Conservation (phyloP, 345 rosid species). For the Eucalyptus rudis region DNA sequence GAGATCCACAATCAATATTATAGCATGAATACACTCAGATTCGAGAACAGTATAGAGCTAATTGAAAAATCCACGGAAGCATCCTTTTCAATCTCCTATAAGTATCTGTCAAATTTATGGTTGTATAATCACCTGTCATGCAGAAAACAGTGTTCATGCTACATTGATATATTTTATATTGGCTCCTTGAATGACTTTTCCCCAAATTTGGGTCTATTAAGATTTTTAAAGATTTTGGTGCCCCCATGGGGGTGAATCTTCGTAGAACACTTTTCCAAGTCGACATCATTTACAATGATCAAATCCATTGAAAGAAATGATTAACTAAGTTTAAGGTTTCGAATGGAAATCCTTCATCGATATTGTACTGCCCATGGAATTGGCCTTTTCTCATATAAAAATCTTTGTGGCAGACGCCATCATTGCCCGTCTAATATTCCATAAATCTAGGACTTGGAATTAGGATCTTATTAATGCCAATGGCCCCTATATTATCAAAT, state of each 20-base stretch:
- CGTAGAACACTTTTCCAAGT: not conserved
- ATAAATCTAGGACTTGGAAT: not conserved
- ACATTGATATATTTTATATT: not conserved
- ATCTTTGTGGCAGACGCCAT: not conserved
- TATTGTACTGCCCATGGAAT: not conserved
- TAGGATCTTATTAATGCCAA: not conserved
- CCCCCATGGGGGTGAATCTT: not conserved
- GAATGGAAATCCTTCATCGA: not conserved
- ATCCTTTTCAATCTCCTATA: not conserved
- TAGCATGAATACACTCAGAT: not conserved
- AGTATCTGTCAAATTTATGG: not conserved
- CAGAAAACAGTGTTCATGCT: not conserved
- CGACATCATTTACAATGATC: not conserved
- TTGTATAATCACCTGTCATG: not conserved
- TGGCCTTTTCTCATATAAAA: not conserved
- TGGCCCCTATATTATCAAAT: not conserved
- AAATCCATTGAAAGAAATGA: not conserved
- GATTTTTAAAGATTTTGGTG: not conserved
- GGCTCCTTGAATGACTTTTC: not conserved
- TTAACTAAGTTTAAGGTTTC: conserved; percentile 2
- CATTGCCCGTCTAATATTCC: not conserved
- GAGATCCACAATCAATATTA: not conserved
- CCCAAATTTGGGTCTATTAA: not conserved
- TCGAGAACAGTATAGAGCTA: not conserved
- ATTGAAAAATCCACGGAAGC: not conserved